Conservation (phyloP, 208 protist species). For the Wallacemonas collosoma region DNA sequence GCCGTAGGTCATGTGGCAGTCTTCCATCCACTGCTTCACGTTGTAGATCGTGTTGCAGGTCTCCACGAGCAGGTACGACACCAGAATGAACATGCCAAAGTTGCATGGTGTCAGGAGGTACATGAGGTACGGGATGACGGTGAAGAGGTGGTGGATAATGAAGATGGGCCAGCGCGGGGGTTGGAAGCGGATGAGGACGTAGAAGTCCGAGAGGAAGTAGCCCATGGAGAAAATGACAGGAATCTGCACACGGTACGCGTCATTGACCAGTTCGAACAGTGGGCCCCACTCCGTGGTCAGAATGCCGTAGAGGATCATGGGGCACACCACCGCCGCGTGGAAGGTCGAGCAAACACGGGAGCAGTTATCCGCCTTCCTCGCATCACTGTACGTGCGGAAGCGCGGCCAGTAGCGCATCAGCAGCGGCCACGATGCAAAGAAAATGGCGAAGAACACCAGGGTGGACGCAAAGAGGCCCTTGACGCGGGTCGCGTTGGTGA, state of each 20-base stretch:
- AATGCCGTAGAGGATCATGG: conserved; percentile 39
- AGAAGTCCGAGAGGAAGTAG: conserved; percentile 49
- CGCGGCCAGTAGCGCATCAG: conserved; percentile 30
- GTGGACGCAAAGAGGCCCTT: conserved; percentile 9
- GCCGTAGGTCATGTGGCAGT: conserved; percentile 23
- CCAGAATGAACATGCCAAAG: conserved; percentile 46
- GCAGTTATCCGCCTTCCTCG: conserved; percentile 37
- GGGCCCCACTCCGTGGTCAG: conserved; percentile 37
- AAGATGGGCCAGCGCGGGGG: conserved; percentile 42
- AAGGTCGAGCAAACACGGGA: conserved; percentile 46
- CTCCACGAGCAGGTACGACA: conserved; percentile 54
- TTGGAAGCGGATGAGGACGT: conserved; percentile 32
- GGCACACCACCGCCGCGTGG: conserved; percentile 39
- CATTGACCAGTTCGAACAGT: conserved; percentile 30
- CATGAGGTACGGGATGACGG: conserved; percentile 47
- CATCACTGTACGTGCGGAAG: conserved; percentile 27
- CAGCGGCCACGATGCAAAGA: conserved; percentile 35
- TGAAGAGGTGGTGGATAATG: conserved; percentile 39
- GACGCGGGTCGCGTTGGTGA: conserved; percentile 15
- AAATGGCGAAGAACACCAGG: conserved; percentile 25
- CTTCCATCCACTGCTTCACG: conserved; percentile 36
- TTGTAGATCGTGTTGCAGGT: conserved; percentile 52
- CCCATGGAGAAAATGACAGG: conserved; percentile 36
- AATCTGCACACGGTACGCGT: conserved; percentile 36
- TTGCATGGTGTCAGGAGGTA: conserved; percentile 44